phyloP scores from a whole-genome alignment of 768 basidiomycete species.

The Galerina sulciceps region DNA sequence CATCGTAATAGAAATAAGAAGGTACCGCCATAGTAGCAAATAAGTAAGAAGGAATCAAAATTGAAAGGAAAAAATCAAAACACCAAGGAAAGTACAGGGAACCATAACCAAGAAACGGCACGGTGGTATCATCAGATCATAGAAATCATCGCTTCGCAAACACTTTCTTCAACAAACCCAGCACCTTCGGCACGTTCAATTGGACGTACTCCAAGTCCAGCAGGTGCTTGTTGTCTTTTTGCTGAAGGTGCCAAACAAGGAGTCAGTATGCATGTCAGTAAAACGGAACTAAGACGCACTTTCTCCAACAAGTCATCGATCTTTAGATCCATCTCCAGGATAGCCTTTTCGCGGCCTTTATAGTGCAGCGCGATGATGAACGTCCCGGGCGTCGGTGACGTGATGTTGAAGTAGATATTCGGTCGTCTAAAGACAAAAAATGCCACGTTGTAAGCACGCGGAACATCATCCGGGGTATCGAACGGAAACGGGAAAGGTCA shows the following conservation, averaged over 20 bases:
- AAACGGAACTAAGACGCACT: constrained; percentile 47
- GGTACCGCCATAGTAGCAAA: constrained; percentile 10
- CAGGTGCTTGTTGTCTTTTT: constrained; percentile 98
- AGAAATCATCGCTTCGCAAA: constrained; percentile 78
- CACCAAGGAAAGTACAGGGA: not conserved
- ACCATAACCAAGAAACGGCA: not conserved
- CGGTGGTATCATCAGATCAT: not conserved
- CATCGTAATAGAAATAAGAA: constrained; percentile 5
- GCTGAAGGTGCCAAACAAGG: constrained; percentile 50
- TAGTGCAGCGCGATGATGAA: constrained; percentile 99
- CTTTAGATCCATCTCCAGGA: constrained; percentile 99
- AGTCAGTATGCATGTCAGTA: not conserved
- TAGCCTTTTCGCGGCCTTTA: constrained; percentile 98
- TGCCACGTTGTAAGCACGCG: constrained; percentile 12
- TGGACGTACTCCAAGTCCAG: constrained; percentile 98
- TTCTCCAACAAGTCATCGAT: constrained; percentile 98
- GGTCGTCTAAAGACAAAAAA: constrained; percentile 66
- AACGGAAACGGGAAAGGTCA: not conserved
- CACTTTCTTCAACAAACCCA: constrained; percentile 91
- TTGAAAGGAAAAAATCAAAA: constrained; percentile 4
- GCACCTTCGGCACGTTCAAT: constrained; percentile 93
- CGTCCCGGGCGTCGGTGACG: constrained; percentile 95
- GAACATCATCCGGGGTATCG: not conserved
- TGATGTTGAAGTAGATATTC: constrained; percentile 99
- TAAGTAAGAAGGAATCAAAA: constrained; percentile 2